Evolutionary conservation across 2,329 filamentous ascomycete species (phyloP).

Genomic region (Aureobasidium namibiae): DNA sequence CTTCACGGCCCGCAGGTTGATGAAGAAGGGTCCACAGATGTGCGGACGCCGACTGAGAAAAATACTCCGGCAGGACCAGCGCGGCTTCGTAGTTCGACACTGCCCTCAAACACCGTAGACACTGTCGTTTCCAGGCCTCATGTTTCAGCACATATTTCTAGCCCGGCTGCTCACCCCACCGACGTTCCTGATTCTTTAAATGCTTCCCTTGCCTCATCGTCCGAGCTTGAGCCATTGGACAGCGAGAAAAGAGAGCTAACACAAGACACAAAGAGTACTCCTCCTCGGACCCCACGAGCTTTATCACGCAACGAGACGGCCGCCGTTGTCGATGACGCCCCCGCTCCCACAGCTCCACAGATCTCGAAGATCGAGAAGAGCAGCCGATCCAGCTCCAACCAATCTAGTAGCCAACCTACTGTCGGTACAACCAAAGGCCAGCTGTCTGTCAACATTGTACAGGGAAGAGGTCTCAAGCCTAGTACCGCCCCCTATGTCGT

Average conservation of each 20-base stretch:
- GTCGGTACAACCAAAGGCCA: constrained; percentile 74
- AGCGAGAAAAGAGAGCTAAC: constrained; percentile 68
- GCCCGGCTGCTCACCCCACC: constrained; percentile 49
- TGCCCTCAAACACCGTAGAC: constrained; percentile 48
- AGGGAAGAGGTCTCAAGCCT: constrained; percentile 72
- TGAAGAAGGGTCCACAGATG: constrained; percentile 17
- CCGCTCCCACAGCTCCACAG: constrained; percentile 36
- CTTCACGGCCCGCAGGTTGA: constrained; percentile 23
- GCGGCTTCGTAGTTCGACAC: constrained; percentile 28
- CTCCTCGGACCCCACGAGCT: constrained; percentile 80
- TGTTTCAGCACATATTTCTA: constrained; percentile 63
- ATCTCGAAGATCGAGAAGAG: constrained; percentile 27
- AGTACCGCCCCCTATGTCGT: constrained; percentile 91
- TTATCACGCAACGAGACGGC: constrained; percentile 48
- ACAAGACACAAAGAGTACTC: constrained; percentile 78
- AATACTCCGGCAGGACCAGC: constrained; percentile 20
- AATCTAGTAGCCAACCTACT: constrained; percentile 37
- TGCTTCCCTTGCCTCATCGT: constrained; percentile 38
- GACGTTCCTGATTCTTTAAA: constrained; percentile 34
- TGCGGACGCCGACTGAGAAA: constrained; percentile 8
- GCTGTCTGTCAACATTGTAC: constrained; percentile 77
- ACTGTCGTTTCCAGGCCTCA: constrained; percentile 54
- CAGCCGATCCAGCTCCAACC: constrained; percentile 26
- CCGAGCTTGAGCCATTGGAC: constrained; percentile 47
- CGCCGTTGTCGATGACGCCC: constrained; percentile 19